phyloP scores from a whole-genome alignment of 306 rosid species.

The Prunus persica region DNA sequence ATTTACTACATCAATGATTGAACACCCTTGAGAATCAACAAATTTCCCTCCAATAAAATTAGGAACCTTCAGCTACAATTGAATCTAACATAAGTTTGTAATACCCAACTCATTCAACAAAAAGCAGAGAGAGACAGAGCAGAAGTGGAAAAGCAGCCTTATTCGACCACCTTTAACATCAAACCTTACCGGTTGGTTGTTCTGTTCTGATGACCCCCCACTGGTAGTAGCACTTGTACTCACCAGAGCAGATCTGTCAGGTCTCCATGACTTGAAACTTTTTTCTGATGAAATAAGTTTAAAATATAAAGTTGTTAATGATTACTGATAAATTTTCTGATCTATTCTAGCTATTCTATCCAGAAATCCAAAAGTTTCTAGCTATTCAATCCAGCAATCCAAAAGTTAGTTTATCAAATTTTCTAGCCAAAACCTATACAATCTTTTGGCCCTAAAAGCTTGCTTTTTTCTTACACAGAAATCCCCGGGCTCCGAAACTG shows the following conservation, averaged over 20 bases:
- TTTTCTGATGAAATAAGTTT: conserved; percentile 42
- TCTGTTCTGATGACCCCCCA: conserved; percentile 32
- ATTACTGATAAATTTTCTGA: background rate
- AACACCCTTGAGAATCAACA: conserved; percentile 51
- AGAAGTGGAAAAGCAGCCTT: conserved; percentile 11
- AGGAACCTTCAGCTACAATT: conserved; percentile 60
- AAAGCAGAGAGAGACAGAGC: conserved; percentile 12
- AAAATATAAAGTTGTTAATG: background rate
- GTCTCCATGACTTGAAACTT: conserved; percentile 62
- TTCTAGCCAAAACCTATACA: background rate
- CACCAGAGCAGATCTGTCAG: conserved; percentile 33
- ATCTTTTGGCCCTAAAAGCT: background rate
- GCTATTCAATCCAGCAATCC: background rate
- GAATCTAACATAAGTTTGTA: conserved; percentile 29
- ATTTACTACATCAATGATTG: conserved; percentile 48
- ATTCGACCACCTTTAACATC: conserved; percentile 12
- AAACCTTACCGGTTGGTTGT: conserved; percentile 50
- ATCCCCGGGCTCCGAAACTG: background rate
- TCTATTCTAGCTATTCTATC: background rate
- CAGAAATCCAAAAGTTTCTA: background rate
- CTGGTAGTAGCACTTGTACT: conserved; percentile 31
- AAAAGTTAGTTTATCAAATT: background rate
- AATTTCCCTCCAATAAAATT: conserved; percentile 66
- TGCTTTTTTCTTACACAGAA: background rate
- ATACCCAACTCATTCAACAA: conserved; percentile 12